Percentiles rank a stretch among this genome's conserved stretches.
phyloP scores from a whole-genome alignment of 768 basidiomycete species.

The Leucosporidium scottii region DNA sequence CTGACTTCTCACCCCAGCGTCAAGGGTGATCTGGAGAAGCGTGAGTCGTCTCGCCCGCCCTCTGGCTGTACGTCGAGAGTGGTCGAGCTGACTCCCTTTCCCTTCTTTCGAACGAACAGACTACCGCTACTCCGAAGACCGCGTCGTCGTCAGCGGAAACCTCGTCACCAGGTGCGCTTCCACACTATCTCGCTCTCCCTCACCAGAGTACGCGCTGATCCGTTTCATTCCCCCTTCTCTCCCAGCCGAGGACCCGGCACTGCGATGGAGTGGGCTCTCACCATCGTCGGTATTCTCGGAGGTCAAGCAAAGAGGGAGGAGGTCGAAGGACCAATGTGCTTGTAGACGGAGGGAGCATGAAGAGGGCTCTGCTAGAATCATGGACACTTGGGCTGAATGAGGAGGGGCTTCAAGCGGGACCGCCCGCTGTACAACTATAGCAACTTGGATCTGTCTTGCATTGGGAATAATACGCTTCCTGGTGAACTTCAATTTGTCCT shows the following conservation, averaged over 20 bases:
- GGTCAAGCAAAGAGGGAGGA: slow-evolving; percentile 29
- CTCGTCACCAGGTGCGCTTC: slow-evolving; percentile 22
- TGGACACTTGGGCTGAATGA: no score
- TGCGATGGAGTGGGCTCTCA: slow-evolving; percentile 22
- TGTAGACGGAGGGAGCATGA: no score
- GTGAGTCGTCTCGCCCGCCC: neutral
- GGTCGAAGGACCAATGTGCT: slow-evolving; percentile 21
- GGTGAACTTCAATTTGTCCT: no score
- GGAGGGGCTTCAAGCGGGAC: no score
- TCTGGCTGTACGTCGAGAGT: neutral
- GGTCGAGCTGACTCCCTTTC: neutral
- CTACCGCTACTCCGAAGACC: slow-evolving; percentile 29
- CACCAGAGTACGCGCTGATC: neutral
- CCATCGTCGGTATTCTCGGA: slow-evolving; percentile 21
- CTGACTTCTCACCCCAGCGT: slow-evolving; percentile 32
- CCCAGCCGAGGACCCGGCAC: slow-evolving; percentile 28
- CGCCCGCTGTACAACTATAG: no score
- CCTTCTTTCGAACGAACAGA: slow-evolving; percentile 1
- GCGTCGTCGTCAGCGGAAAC: slow-evolving; percentile 24
- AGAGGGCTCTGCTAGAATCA: no score
- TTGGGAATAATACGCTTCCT: no score
- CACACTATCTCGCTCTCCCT: no score
- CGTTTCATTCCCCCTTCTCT: neutral
- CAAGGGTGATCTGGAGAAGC: slow-evolving; percentile 25
- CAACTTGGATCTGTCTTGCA: no score